Conservation (phyloP, 1,139 yeast genomes). For the Zygoascus sp. region DNA sequence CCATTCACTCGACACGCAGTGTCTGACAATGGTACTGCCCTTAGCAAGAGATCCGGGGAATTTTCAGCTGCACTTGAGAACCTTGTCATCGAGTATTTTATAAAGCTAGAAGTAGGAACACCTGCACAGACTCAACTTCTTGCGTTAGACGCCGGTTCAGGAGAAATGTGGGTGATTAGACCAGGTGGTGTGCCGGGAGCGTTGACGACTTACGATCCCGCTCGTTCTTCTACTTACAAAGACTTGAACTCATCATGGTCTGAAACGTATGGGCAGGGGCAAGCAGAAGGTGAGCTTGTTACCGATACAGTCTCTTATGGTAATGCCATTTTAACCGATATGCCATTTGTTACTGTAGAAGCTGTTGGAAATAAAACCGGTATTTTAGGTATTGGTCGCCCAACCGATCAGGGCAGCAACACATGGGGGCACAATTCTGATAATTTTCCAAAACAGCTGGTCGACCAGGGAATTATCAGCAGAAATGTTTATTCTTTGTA, state of each 20-base stretch:
- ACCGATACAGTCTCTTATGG: constrained; percentile 37
- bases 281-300: constrained; percentile 44
- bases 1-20: background rate
- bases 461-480: constrained; percentile 44
- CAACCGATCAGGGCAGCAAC: constrained; percentile 4
- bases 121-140: constrained; percentile 49
- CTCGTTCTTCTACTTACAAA: constrained; percentile 16
- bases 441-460: constrained; percentile 47
- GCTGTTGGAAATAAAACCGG: constrained; percentile 8
- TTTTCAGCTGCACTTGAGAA: background rate
- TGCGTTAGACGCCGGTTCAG: constrained; percentile 62
- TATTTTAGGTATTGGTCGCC: constrained; percentile 18
- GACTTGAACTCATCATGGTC: constrained; percentile 20
- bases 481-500: constrained; percentile 50
- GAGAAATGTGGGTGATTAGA: constrained; percentile 57
- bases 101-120: constrained; percentile 51
- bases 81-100: constrained; percentile 32
- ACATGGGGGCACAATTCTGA: constrained; percentile 15
- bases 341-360: constrained; percentile 7
- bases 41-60: background rate
- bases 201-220: background rate
- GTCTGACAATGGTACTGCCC: background rate
- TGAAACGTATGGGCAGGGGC: constrained; percentile 28
- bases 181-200: constrained; percentile 17
- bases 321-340: constrained; percentile 6